phyloP scores from a whole-genome alignment of 345 rosid genomes.

The Hypericum perforatum region DNA sequence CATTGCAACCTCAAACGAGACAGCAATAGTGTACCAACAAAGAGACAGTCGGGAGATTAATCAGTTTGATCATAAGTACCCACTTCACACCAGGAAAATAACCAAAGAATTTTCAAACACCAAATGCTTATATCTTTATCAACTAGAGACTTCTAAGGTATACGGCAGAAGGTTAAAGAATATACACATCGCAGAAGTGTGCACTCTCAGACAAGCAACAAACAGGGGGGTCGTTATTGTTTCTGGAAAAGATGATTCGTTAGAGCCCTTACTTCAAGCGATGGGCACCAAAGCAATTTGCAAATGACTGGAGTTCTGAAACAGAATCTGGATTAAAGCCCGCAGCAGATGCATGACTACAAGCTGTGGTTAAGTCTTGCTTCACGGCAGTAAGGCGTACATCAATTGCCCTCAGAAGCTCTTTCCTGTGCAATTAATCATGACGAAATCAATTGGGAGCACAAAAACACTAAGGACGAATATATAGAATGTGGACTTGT shows the following conservation, averaged over 20 bases:
- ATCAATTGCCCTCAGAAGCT: slow-evolving; percentile 93
- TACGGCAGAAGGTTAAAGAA: too few species aligned
- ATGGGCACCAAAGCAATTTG: slow-evolving; percentile 78
- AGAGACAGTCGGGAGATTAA: too few species aligned
- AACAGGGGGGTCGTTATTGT: neutral
- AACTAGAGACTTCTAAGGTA: too few species aligned
- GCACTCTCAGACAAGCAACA: too few species aligned
- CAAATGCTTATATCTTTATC: too few species aligned
- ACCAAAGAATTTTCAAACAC: too few species aligned
- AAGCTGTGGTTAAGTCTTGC: slow-evolving; percentile 70
- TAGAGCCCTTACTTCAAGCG: slow-evolving; percentile 69
- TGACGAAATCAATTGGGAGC: slow-evolving; percentile 2
- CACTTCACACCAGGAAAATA: too few species aligned
- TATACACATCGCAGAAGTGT: too few species aligned
- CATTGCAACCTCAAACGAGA: too few species aligned
- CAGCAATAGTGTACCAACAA: too few species aligned
- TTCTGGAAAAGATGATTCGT: neutral
- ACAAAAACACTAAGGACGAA: neutral
- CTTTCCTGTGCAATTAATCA: slow-evolving; percentile 46
- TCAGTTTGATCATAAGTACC: too few species aligned
- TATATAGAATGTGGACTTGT: too few species aligned
- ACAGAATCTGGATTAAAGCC: slow-evolving; percentile 70
- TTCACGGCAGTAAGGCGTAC: slow-evolving; percentile 69
- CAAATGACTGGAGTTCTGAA: slow-evolving; percentile 63
- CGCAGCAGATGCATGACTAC: slow-evolving; percentile 73